Evolutionary conservation across 164 flowering plant species (phyloP).

Genomic region (Kalanchoe fedtschenkoi): DNA sequence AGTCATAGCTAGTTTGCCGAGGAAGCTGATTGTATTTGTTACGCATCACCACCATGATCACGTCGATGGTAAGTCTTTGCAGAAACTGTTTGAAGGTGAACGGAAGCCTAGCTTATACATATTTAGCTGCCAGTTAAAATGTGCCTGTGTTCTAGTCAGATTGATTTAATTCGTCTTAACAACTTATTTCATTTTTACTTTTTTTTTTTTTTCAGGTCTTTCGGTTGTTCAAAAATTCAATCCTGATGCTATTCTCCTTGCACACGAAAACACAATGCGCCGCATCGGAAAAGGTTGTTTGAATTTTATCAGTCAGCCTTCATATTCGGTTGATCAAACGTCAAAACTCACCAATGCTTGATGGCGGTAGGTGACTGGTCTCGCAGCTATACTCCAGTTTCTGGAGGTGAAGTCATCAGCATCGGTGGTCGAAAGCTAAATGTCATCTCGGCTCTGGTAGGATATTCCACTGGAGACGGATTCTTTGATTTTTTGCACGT

Average conservation of each 20-base stretch:
- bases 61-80: constrained; percentile 60
- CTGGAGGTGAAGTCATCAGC: constrained; percentile 66
- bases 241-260: constrained; percentile 72
- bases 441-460: constrained; percentile 70
- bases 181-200: too few species aligned
- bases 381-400: constrained; percentile 38
- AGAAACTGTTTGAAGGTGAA: neutral
- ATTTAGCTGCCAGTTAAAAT: too few species aligned
- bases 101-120: neutral
- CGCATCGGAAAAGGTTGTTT: constrained; percentile 68
- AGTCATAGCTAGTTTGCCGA: constrained; percentile 64
- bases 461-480: neutral
- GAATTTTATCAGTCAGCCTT: neutral
- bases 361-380: constrained; percentile 65
- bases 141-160: too few species aligned
- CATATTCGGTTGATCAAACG: neutral
- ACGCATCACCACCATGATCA: constrained; percentile 98
- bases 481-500: neutral
- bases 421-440: constrained; percentile 59
- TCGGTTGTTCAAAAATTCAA: constrained; percentile 70
- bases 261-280: constrained; percentile 73
- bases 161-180: too few species aligned
- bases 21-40: constrained; percentile 75
- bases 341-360: neutral
- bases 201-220: constrained; percentile 95